These are phyloP conservation scores for Nannizziopsis arthrosporioides DNA, from an alignment of 2,329 filamentous ascomycete genomes.

Conservation along the genomic window DNA sequence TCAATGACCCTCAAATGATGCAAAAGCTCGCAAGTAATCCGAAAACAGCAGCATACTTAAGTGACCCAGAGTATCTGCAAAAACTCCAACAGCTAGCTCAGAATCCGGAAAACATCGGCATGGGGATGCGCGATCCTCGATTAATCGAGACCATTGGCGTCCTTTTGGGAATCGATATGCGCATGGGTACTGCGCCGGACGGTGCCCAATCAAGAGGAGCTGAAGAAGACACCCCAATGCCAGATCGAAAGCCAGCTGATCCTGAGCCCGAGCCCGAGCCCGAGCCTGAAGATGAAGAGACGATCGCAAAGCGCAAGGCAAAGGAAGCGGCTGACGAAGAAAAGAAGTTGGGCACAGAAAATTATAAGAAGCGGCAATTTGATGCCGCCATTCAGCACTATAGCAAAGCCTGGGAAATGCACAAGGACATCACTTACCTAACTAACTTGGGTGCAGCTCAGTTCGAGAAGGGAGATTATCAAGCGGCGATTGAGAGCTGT, in stretches of 20 bases:
- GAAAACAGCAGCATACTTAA: constrained; percentile 73
- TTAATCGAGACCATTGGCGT: constrained; percentile 93
- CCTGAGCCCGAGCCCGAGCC: constrained; percentile 43
- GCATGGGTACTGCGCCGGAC: constrained; percentile 47
- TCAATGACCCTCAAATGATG: constrained; percentile 81
- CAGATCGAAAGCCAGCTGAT: constrained; percentile 43
- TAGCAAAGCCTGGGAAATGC: constrained; percentile 80
- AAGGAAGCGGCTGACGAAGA: constrained; percentile 89
- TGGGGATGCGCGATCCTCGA: constrained; percentile 76
- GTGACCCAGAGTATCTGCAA: constrained; percentile 75
- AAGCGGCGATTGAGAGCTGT: constrained; percentile 75
- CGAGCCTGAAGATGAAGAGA: constrained; percentile 68
- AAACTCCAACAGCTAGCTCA: constrained; percentile 72
- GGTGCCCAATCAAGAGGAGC: constrained; percentile 39
- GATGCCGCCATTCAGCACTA: constrained; percentile 93
- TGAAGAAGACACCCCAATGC: constrained; percentile 68
- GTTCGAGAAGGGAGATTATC: constrained; percentile 92
- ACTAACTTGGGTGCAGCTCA: constrained; percentile 92
- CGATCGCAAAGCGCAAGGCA: constrained; percentile 70
- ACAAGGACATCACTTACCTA: constrained; percentile 95
- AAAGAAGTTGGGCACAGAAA: constrained; percentile 85
- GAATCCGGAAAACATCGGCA: constrained; percentile 67
- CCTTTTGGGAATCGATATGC: constrained; percentile 86
- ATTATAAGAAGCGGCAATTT: constrained; percentile 97
- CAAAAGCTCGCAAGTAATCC: constrained; percentile 88